Conservation (phyloP, 2,329 filamentous ascomycete species). For the Penicillium digitatum region DNA sequence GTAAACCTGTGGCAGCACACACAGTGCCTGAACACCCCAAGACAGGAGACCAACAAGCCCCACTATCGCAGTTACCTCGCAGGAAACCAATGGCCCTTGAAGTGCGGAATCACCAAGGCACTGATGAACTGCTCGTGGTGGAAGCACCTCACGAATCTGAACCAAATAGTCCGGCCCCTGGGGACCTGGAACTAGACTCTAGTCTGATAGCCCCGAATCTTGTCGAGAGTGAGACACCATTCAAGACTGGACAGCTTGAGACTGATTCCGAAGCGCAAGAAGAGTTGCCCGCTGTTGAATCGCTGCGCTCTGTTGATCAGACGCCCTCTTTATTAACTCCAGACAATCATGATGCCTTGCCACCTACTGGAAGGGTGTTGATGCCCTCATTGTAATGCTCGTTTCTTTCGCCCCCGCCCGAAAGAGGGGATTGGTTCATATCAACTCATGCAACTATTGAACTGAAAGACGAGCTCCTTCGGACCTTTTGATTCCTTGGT, state of each 20-base stretch:
- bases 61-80: slow-evolving; percentile 51
- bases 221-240: slow-evolving; percentile 6
- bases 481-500: neutral
- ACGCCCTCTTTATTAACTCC: slow-evolving; percentile 1
- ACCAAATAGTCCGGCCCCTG: slow-evolving; percentile 35
- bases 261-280: neutral
- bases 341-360: neutral
- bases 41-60: slow-evolving; percentile 34
- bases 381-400: slow-evolving; percentile 5
- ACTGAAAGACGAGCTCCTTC: neutral
- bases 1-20: slow-evolving; percentile 58
- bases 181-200: slow-evolving; percentile 19
- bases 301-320: slow-evolving; percentile 8
- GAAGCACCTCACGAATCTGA: slow-evolving; percentile 62
- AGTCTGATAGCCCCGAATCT: neutral
- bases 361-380: neutral
- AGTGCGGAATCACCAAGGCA: slow-evolving; percentile 35
- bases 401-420: neutral
- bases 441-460: neutral
- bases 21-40: slow-evolving; percentile 31
- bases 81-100: slow-evolving; percentile 36
- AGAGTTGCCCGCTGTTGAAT: slow-evolving; percentile 3
- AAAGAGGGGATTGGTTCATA: neutral
- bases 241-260: neutral
- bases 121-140: slow-evolving; percentile 60